phyloP scores from a whole-genome alignment of 345 rosid genomes.

The Anastatica hierochuntica region DNA sequence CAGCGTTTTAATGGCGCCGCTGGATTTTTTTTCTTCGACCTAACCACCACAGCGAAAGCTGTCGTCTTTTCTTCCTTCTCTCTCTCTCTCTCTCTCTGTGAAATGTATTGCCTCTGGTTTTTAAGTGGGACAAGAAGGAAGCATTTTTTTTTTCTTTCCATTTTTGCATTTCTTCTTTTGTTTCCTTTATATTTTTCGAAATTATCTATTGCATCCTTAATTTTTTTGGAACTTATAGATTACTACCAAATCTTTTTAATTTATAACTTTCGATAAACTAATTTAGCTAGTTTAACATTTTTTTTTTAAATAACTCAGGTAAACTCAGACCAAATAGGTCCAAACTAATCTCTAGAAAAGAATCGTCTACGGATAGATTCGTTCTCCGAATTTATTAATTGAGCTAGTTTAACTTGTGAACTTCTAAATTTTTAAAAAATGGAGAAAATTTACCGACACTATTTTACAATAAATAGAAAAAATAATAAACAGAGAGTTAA shows the following conservation, averaged over 20 bases:
- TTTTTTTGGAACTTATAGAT: background rate
- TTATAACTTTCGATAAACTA: background rate
- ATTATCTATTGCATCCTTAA: background rate
- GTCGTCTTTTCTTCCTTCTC: conserved; percentile 18
- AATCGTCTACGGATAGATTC: too few species aligned
- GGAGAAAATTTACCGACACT: too few species aligned
- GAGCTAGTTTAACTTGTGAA: too few species aligned
- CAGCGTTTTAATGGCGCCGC: conserved; percentile 24
- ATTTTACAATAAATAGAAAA: too few species aligned
- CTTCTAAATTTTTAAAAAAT: too few species aligned
- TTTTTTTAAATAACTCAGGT: too few species aligned
- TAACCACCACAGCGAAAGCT: conserved; percentile 6
- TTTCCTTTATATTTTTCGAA: background rate
- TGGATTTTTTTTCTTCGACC: conserved; percentile 3
- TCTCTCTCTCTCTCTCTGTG: too few species aligned
- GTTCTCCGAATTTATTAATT: too few species aligned
- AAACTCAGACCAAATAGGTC: too few species aligned
- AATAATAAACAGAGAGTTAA: too few species aligned
- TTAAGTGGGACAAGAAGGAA: conserved; percentile 15
- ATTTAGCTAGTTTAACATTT: too few species aligned
- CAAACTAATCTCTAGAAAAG: too few species aligned
- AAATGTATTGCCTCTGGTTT: background rate
- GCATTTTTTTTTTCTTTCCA: background rate
- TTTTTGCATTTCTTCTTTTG: conserved; percentile 15
- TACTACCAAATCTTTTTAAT: background rate